These are phyloP conservation scores for Peribolospora baueri DNA, from an alignment of 768 basidiomycete genomes.

Conservation along the genomic window DNA sequence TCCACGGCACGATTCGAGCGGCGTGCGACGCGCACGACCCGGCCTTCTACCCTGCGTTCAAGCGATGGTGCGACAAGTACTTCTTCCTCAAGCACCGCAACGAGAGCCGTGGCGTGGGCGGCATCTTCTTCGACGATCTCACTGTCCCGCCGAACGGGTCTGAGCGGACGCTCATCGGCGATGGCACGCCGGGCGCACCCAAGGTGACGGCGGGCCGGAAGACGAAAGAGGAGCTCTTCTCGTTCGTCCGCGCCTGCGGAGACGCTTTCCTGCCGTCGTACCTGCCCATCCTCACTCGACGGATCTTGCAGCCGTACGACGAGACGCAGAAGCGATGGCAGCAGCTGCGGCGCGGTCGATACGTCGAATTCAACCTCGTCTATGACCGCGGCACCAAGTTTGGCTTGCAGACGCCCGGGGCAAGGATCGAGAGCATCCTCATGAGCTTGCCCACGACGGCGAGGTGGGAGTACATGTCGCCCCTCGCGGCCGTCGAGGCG, in stretches of 20 bases:
- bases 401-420: conserved; percentile 50
- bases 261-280: conserved; percentile 73
- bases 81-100: conserved; percentile 71
- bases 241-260: conserved; percentile 44
- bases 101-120: conserved; percentile 74
- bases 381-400: conserved; percentile 74
- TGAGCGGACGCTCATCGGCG: background rate
- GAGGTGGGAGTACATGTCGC: conserved; percentile 71
- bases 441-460: conserved; percentile 74
- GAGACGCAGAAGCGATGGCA: conserved; percentile 64
- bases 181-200: background rate
- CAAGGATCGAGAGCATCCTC: conserved; percentile 66
- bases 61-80: conserved; percentile 94
- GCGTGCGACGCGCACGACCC: conserved; percentile 50
- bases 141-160: conserved; percentile 36
- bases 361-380: conserved; percentile 84
- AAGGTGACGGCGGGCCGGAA: conserved; percentile 14
- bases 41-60: conserved; percentile 51
- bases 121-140: conserved; percentile 91
- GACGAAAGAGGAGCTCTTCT: conserved; percentile 42
- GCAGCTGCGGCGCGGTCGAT: conserved; percentile 63
- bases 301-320: conserved; percentile 23
- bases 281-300: conserved; percentile 49
- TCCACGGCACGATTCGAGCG: conserved; percentile 50
- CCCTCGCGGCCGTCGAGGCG: conserved; percentile 37